Evolutionary conservation across 805 yeast species (phyloP), one percentile per base, ranked within the genome.

Genomic region (Hanseniaspora jakobsenii): DNA sequence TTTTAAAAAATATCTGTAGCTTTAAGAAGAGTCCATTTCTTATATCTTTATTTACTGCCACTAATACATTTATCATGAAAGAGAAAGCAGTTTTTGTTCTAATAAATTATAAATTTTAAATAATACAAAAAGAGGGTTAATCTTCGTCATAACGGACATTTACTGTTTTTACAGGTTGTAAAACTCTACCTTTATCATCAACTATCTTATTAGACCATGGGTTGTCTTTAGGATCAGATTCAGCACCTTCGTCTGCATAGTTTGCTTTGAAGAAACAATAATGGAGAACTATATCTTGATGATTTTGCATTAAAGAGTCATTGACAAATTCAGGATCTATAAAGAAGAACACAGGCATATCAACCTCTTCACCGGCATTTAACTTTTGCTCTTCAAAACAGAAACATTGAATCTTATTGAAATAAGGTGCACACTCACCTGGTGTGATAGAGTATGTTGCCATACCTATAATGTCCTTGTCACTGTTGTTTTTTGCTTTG

Each of bases 401-500:
- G 65, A 91, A 91, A 62, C 98, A 91, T 62, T 91, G 98, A 56
- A 91, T 91, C 63, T 91, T 91, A 66, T 85, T 85, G 67, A 91
- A 91, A 63, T 89, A 91, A 4, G 85, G 95, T 0, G 97, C 94
- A 6, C 91, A 94, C 54, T 84, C 89, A 52, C 91, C 96, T 0
- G 98, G 98, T 0, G 94, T 76, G 38, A 91, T 95, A 4, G 94
- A 81, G 61, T 91, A 91, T 0, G 98, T 91, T 2, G 98, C 98
- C 94, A 91, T 91, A 6, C 98, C 98, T 43, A 91, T 84, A 35
- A 91, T 83, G 59, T 91, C 97, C 54, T 82, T 82, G 48, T 79
- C 78, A 35, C 94, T 75, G 49, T 67, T 67, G 58, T 91, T 91
- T 61, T 78, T 82, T 19, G 98, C 98, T 60, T 78, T 81, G 66